phyloP scores from a whole-genome alignment of 2,329 filamentous ascomycete species.

The Apiospora pterosperma region DNA sequence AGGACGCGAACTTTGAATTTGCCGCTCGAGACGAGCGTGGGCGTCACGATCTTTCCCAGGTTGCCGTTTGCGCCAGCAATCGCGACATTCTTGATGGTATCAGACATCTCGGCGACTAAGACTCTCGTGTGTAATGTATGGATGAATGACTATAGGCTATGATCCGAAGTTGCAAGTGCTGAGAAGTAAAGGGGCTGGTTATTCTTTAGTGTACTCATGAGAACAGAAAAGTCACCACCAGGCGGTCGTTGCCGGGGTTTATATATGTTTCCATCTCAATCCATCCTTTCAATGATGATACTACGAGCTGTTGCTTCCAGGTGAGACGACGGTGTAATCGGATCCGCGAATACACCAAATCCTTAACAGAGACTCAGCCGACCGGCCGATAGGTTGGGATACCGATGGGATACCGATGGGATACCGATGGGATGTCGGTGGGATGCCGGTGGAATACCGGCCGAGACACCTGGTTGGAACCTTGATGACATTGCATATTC shows the following conservation, averaged over 20 bases:
- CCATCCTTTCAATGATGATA: not conserved
- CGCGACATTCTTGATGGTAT: constrained; percentile 9
- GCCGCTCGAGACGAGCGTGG: constrained; percentile 29
- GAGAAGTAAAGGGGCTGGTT: not conserved
- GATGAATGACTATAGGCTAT: not conserved
- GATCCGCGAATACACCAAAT: not conserved
- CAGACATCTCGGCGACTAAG: not conserved
- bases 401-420: not conserved
- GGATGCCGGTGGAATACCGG: not conserved
- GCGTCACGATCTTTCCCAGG: constrained; percentile 34
- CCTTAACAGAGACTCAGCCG: not conserved
- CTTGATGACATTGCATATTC: not conserved
- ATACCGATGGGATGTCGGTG: not conserved
- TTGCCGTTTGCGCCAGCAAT: constrained; percentile 15
- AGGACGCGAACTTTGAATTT: constrained; percentile 51
- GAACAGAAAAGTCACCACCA: not conserved
- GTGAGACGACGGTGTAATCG: not conserved
- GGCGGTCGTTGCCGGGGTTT: not conserved
- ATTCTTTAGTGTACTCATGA: not conserved
- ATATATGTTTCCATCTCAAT: not conserved
- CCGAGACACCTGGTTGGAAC: not conserved
- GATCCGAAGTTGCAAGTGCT: too few species aligned
- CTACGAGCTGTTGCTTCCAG: not conserved
- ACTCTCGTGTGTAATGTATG: too few species aligned
- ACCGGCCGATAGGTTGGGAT: not conserved